phyloP scores from a whole-genome alignment of 2,329 filamentous ascomycete species.

The Hymenoscyphus infarciens region DNA sequence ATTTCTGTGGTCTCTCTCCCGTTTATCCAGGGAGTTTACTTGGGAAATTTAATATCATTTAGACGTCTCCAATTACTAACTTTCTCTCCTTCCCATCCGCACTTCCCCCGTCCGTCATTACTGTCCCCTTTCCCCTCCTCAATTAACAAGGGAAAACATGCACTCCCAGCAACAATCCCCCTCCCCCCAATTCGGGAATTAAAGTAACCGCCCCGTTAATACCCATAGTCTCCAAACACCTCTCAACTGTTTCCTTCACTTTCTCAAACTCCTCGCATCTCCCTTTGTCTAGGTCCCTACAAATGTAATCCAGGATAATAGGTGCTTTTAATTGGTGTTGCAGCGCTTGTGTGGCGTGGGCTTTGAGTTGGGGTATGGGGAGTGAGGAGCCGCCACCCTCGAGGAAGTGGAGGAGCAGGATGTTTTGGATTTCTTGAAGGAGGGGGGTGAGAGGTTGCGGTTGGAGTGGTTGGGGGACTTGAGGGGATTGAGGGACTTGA shows the following conservation, averaged over 20 bases:
- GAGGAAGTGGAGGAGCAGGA: slow-evolving; percentile 9
- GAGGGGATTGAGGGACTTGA: too few species aligned
- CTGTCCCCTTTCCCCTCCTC: too few species aligned
- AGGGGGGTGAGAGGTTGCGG: neutral
- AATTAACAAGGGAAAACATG: slow-evolving; percentile 7
- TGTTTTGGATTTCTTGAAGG: slow-evolving; percentile 7
- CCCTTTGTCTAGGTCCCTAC: neutral
- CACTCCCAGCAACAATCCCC: neutral
- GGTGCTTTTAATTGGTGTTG: slow-evolving; percentile 3
- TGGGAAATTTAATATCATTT: too few species aligned
- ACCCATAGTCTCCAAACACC: slow-evolving; percentile 11
- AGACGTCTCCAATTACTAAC: too few species aligned
- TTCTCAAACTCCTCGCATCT: slow-evolving; percentile 7
- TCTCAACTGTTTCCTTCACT: slow-evolving; percentile 5
- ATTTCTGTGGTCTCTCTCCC: too few species aligned
- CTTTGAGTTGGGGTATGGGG: neutral
- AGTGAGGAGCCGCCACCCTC: neutral
- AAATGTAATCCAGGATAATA: neutral
- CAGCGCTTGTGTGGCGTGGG: slow-evolving; percentile 1
- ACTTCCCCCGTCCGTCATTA: too few species aligned
- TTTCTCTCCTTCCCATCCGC: neutral
- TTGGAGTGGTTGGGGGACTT: neutral
- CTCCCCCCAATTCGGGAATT: slow-evolving; percentile 8
- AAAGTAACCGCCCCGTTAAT: slow-evolving; percentile 5
- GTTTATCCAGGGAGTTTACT: too few species aligned